Conservation (phyloP, 1,284 basidiomycete genomes). For the Leccinum fallax region DNA sequence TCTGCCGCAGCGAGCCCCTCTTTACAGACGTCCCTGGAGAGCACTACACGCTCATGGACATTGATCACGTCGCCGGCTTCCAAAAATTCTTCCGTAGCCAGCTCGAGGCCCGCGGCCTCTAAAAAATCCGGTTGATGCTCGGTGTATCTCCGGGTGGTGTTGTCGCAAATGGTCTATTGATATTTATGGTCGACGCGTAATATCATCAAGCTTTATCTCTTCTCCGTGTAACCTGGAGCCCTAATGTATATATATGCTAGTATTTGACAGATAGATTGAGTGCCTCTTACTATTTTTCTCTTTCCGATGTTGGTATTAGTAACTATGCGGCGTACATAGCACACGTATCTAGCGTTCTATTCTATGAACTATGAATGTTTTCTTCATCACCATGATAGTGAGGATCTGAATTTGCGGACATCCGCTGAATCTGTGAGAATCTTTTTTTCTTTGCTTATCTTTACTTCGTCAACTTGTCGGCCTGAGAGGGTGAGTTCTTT, state of each 20-base stretch:
- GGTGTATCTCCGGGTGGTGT: neutral
- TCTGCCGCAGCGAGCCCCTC: slow-evolving; percentile 25
- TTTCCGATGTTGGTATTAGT: neutral
- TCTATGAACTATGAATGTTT: neutral
- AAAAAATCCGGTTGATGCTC: neutral
- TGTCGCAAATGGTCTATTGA: neutral
- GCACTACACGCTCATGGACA: slow-evolving; percentile 34
- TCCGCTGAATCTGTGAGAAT: neutral
- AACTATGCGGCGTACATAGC: neutral
- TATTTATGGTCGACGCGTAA: neutral
- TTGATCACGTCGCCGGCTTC: slow-evolving; percentile 32
- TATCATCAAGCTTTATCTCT: neutral
- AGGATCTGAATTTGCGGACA: neutral
- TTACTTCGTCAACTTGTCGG: neutral
- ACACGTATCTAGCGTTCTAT: neutral
- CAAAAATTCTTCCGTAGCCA: slow-evolving; percentile 31
- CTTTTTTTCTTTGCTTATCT: neutral
- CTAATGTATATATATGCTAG: neutral
- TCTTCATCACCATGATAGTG: neutral
- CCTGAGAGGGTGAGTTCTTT: neutral
- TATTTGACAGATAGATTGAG: neutral
- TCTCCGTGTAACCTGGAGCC: neutral
- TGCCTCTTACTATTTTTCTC: neutral
- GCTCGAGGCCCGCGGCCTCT: slow-evolving; percentile 32
- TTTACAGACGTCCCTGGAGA: slow-evolving; percentile 30